Conservation (phyloP, 2,329 filamentous ascomycete species). For the Pestalotiopsis sp. region DNA sequence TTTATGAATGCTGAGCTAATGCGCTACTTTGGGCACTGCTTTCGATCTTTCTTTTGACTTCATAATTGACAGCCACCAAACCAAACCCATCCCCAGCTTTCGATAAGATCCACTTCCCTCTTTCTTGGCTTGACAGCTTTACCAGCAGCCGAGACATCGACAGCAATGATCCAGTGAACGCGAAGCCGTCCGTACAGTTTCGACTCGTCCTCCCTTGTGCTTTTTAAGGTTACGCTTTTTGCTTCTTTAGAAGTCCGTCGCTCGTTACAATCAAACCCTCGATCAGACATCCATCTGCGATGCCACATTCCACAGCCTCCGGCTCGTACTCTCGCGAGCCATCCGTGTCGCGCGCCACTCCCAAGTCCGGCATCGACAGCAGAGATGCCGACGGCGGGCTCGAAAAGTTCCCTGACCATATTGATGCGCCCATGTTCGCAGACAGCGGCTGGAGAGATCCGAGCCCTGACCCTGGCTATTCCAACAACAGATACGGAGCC, state of each 20-base stretch:
- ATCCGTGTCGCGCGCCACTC: conserved; percentile 28
- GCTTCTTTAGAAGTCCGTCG: conserved; percentile 12
- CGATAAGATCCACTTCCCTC: not conserved
- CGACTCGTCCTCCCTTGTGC: not conserved
- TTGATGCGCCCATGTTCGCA: conserved; percentile 32
- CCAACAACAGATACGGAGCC: conserved; percentile 29
- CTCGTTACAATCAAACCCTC: conserved; percentile 9
- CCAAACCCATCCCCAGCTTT: not conserved
- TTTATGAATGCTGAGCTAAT: conserved; percentile 1
- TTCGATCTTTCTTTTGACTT: conserved; percentile 2
- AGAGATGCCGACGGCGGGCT: conserved; percentile 24
- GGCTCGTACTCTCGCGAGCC: conserved; percentile 30
- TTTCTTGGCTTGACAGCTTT: not conserved
- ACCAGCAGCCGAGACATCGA: not conserved
- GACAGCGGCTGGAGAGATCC: conserved; percentile 24
- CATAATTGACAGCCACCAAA: not conserved
- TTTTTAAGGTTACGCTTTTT: conserved; percentile 3
- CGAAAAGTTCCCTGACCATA: conserved; percentile 35
- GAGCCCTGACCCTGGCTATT: conserved; percentile 16
- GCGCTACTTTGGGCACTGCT: conserved; percentile 3
- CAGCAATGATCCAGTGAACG: conserved; percentile 13
- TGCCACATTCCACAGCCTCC: conserved; percentile 34
- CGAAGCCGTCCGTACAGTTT: not conserved
- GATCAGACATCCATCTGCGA: conserved; percentile 15
- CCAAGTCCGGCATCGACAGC: conserved; percentile 25